phyloP scores from a whole-genome alignment of 768 basidiomycete species.

The Termitomyces sp. region DNA sequence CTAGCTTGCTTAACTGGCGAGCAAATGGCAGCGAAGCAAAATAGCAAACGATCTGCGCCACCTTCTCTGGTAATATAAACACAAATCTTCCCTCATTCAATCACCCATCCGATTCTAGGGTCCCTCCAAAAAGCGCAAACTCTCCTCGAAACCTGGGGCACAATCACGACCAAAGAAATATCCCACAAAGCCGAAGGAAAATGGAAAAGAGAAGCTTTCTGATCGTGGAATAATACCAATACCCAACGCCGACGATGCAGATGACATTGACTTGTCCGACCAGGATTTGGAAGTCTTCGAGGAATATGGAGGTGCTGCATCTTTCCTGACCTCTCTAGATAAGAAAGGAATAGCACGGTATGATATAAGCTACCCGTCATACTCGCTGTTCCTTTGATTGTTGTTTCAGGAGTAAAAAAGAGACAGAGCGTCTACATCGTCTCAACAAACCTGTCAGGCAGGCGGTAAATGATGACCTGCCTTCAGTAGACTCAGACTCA shows the following conservation, averaged over 20 bases:
- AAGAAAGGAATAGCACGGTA: constrained; percentile 78
- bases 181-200: constrained; percentile 29
- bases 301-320: constrained; percentile 54
- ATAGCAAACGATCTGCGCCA: constrained; percentile 29
- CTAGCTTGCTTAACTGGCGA: not conserved
- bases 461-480: constrained; percentile 45
- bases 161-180: constrained; percentile 17
- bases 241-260: constrained; percentile 42
- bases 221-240: constrained; percentile 61
- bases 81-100: not conserved
- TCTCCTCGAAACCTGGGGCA: constrained; percentile 24
- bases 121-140: constrained; percentile 60
- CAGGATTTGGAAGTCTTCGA: constrained; percentile 63
- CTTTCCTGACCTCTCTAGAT: constrained; percentile 72
- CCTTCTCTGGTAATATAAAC: constrained; percentile 18
- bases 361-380: constrained; percentile 15
- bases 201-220: constrained; percentile 53
- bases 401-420: constrained; percentile 74
- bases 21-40: constrained; percentile 17
- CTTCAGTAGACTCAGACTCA: constrained; percentile 64
- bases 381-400: not conserved
- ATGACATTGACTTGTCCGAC: constrained; percentile 57
- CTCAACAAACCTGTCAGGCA: constrained; percentile 53
- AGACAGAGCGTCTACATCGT: constrained; percentile 65
- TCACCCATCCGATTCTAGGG: constrained; percentile 18